Evolutionary conservation across 306 rosid genomes (phyloP).

Genomic region (Gynostemma pentaphyllum): DNA sequence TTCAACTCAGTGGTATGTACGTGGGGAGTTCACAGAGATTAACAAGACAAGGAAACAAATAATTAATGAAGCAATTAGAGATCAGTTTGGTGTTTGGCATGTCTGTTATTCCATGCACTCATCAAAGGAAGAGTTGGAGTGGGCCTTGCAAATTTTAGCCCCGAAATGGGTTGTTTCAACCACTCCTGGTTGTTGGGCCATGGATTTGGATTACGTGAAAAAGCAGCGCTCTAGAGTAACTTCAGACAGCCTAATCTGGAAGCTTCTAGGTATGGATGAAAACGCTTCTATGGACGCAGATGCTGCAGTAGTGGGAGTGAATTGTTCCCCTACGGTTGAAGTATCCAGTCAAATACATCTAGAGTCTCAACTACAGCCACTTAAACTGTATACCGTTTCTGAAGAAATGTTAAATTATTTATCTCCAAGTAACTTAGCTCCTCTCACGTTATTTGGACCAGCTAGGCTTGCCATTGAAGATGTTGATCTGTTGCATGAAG

Average conservation of each 20-base stretch:
- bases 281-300: conserved; percentile 23
- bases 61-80: conserved; percentile 52
- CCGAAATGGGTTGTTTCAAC: conserved; percentile 92
- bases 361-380: conserved; percentile 25
- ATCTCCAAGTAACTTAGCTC: conserved; percentile 28
- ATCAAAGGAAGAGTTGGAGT: conserved; percentile 70
- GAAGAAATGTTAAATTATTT: conserved; percentile 20
- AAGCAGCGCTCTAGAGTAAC: conserved; percentile 32
- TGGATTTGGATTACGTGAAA: conserved; percentile 58
- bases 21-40: conserved; percentile 26
- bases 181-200: conserved; percentile 64
- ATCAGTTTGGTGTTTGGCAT: conserved; percentile 77
- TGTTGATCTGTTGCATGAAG: conserved; percentile 20
- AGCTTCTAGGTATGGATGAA: conserved; percentile 41
- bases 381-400: conserved; percentile 18
- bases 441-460: conserved; percentile 65
- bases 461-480: conserved; percentile 49
- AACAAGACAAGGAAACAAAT: conserved; percentile 32
- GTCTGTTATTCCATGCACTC: conserved; percentile 79
- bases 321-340: conserved; percentile 24
- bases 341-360: conserved; percentile 16
- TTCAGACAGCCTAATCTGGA: conserved; percentile 32
- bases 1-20: conserved; percentile 76
- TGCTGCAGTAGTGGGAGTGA: conserved; percentile 16
- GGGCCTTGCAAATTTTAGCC: conserved; percentile 65